phyloP scores from a whole-genome alignment of 805 yeast genomes.

The Teunomyces gatunensis region DNA sequence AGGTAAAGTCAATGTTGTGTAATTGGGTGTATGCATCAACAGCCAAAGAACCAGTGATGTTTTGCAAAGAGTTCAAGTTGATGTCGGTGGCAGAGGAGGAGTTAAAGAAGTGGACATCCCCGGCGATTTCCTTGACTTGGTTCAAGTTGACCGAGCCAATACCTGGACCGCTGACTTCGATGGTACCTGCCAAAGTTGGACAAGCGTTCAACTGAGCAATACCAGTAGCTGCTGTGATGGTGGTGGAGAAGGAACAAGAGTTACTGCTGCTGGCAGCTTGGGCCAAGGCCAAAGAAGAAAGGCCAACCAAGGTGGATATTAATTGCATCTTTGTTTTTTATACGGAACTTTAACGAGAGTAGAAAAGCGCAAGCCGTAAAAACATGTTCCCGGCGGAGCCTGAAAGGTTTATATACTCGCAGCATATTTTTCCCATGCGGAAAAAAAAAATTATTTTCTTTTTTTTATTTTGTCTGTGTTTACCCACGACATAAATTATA shows the following conservation, averaged over 20 bases:
- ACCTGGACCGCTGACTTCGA: slow-evolving; percentile 31
- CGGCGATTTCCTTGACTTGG: slow-evolving; percentile 17
- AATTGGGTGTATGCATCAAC: slow-evolving; percentile 40
- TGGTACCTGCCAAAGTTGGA: slow-evolving; percentile 40
- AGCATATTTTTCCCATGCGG: not conserved
- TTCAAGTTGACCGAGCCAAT: slow-evolving; percentile 20
- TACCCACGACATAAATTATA: not conserved
- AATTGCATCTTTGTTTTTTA: slow-evolving; percentile 6
- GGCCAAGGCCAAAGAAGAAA: slow-evolving; percentile 8
- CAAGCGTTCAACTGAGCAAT: slow-evolving; percentile 33
- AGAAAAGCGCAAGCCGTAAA: slow-evolving; percentile 2
- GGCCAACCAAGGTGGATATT: slow-evolving; percentile 4
- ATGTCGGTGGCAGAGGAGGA: slow-evolving; percentile 37
- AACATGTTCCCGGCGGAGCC: not conserved
- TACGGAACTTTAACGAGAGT: slow-evolving; percentile 3
- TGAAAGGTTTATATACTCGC: slow-evolving; percentile 1
- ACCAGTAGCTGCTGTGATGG: slow-evolving; percentile 39
- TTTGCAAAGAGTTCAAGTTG: slow-evolving; percentile 26
- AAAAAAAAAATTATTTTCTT: not conserved
- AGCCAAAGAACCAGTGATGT: slow-evolving; percentile 35
- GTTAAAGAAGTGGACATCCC: slow-evolving; percentile 35
- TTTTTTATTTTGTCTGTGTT: not conserved
- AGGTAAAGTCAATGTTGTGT: slow-evolving; percentile 32
- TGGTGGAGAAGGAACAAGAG: slow-evolving; percentile 39
- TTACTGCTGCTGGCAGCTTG: slow-evolving; percentile 11